Conservation (phyloP, 192 early-diverging fungal genomes). For the Coemansia sp. region DNA sequence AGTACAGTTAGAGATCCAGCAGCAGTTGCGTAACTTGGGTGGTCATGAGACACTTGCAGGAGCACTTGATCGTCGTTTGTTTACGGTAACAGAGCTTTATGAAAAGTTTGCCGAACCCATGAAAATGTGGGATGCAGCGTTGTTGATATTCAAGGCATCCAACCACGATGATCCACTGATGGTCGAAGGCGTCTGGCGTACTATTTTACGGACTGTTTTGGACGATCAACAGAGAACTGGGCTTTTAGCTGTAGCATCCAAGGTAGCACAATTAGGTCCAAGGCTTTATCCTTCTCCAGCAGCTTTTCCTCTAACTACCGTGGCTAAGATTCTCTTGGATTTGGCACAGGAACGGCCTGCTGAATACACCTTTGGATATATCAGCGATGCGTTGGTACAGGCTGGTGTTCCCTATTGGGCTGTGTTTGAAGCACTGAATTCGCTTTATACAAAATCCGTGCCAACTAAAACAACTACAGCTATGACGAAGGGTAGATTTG, state of each 20-base stretch:
- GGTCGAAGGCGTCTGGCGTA: conserved; percentile 38
- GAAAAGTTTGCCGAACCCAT: conserved; percentile 57
- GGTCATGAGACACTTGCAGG: conserved; percentile 12
- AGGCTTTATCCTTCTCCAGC: conserved; percentile 44
- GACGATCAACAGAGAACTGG: conserved; percentile 30
- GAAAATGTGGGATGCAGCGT: conserved; percentile 51
- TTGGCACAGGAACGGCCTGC: conserved; percentile 19
- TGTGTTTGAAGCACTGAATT: conserved; percentile 39
- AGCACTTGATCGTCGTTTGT: conserved; percentile 27
- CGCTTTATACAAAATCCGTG: conserved; percentile 6
- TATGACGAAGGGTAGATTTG: neutral
- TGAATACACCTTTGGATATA: conserved; percentile 27
- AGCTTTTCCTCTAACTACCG: conserved; percentile 32
- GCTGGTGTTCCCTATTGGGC: conserved; percentile 34
- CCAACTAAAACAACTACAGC: neutral
- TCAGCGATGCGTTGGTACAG: conserved; percentile 21
- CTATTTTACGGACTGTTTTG: conserved; percentile 29
- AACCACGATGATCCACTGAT: conserved; percentile 52
- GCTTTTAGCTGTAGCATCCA: conserved; percentile 30
- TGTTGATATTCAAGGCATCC: conserved; percentile 60
- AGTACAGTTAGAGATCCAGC: conserved; percentile 57
- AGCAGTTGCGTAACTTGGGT: conserved; percentile 16
- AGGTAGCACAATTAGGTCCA: conserved; percentile 24
- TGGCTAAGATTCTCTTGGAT: conserved; percentile 26
- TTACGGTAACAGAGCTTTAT: conserved; percentile 53